Evolutionary conservation across 169 alveolate species (phyloP).

Genomic region (Neospora caninum): DNA sequence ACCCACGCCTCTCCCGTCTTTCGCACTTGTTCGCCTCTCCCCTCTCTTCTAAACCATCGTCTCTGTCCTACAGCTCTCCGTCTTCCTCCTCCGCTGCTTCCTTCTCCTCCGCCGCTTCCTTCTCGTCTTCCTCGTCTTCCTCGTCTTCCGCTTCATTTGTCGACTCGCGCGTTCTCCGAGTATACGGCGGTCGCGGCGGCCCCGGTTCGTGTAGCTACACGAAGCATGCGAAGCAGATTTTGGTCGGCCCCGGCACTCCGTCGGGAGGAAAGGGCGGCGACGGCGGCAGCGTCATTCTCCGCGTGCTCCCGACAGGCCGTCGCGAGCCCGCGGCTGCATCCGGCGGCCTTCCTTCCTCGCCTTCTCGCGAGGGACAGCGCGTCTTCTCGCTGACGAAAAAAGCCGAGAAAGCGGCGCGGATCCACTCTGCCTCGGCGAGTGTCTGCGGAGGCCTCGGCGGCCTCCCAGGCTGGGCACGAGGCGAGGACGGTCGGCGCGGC

Average conservation of each 20-base stretch:
- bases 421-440: not conserved
- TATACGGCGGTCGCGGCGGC: not conserved
- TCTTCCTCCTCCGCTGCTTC: not conserved
- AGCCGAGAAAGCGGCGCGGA: not conserved
- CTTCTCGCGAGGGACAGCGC: not conserved
- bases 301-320: not conserved
- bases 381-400: not conserved
- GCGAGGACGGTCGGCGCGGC: conserved; percentile 4
- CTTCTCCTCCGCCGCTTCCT: not conserved
- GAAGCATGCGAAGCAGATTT: not conserved
- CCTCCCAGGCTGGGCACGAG: conserved; percentile 24
- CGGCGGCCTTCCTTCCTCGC: not conserved
- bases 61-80: not conserved
- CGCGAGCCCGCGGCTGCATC: not conserved
- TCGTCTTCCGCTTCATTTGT: not conserved
- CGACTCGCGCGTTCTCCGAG: not conserved
- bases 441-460: not conserved
- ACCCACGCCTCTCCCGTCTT: too few relatives aligned
- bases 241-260: not conserved
- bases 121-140: not conserved
- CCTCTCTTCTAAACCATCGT: not conserved
- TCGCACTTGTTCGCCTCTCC: not conserved
- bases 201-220: not conserved
- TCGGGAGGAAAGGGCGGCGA: conserved; percentile 2
- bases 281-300: conserved; percentile 25